phyloP scores from a whole-genome alignment of 768 basidiomycete genomes.

The Tricholoma terreum region DNA sequence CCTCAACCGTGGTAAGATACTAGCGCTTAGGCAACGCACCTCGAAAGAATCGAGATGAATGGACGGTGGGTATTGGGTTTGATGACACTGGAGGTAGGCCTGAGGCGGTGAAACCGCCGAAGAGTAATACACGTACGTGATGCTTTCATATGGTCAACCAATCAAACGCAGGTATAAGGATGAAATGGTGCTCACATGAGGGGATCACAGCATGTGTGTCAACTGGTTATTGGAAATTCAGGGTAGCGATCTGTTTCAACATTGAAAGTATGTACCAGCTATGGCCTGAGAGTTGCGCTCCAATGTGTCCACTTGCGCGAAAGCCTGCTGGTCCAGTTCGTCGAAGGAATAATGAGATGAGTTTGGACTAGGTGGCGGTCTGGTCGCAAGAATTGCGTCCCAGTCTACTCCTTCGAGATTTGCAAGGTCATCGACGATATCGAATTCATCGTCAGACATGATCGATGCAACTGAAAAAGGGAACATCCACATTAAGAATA shows the following conservation, averaged over 20 bases:
- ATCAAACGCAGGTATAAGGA: neutral
- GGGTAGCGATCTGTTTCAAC: neutral
- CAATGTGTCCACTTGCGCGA: conserved; percentile 45
- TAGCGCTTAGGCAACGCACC: conserved; percentile 5
- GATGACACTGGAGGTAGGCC: conserved; percentile 10
- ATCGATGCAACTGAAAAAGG: neutral
- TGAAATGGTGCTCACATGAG: conserved; percentile 4
- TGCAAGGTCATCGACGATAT: conserved; percentile 50
- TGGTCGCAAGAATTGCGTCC: conserved; percentile 30
- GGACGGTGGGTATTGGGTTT: neutral
- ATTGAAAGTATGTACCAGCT: conserved; percentile 7
- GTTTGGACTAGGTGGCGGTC: conserved; percentile 6
- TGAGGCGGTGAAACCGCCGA: conserved; percentile 8
- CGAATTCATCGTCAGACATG: conserved; percentile 52
- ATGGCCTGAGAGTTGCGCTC: conserved; percentile 31
- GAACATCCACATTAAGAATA: too few relatives aligned
- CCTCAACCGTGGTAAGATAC: neutral
- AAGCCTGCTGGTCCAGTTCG: conserved; percentile 32
- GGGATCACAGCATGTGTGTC: neutral
- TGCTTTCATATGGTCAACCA: neutral
- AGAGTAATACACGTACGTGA: conserved; percentile 4
- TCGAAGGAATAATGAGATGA: conserved; percentile 25
- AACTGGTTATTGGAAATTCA: neutral
- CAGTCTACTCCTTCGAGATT: conserved; percentile 50
- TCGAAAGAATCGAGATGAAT: neutral